phyloP scores from a whole-genome alignment of 768 basidiomycete species.

The Phaffia australis region DNA sequence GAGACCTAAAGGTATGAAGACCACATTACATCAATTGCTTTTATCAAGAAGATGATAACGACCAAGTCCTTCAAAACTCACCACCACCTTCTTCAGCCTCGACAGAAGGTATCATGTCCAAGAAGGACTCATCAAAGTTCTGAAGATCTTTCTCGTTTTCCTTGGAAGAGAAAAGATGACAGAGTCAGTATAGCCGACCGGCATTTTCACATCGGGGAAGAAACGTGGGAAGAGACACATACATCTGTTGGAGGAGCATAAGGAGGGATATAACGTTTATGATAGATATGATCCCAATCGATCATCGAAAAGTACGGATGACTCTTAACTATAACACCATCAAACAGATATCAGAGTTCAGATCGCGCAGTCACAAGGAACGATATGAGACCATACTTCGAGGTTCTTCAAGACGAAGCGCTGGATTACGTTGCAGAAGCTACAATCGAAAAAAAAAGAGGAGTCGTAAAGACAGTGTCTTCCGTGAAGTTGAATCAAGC shows the following conservation, averaged over 20 bases:
- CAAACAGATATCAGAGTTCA: conserved; percentile 10
- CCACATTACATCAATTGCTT: neutral
- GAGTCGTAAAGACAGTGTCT: conserved; percentile 11
- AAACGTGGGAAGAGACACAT: too few species aligned
- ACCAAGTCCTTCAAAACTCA: neutral
- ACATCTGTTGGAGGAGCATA: conserved; percentile 25
- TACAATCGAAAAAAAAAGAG: conserved; percentile 34
- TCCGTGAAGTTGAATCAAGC: neutral
- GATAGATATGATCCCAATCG: conserved; percentile 88
- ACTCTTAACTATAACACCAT: conserved; percentile 25
- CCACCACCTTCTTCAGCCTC: conserved; percentile 43
- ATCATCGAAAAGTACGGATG: conserved; percentile 40
- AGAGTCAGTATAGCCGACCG: conserved; percentile 38
- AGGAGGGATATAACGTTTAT: conserved; percentile 34
- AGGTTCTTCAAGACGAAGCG: conserved; percentile 79
- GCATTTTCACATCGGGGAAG: too few species aligned
- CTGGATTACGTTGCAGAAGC: conserved; percentile 88
- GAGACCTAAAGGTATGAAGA: neutral
- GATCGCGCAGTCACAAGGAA: conserved; percentile 81
- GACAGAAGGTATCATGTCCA: conserved; percentile 87
- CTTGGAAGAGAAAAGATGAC: conserved; percentile 57
- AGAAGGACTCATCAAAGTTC: conserved; percentile 94
- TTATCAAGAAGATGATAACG: too few species aligned
- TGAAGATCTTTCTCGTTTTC: conserved; percentile 88
- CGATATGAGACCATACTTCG: conserved; percentile 89